Percentiles rank a stretch among this genome's conserved stretches.
phyloP scores from a whole-genome alignment of 192 early-diverging fungal genomes.

The Backusella parvicylindrica region DNA sequence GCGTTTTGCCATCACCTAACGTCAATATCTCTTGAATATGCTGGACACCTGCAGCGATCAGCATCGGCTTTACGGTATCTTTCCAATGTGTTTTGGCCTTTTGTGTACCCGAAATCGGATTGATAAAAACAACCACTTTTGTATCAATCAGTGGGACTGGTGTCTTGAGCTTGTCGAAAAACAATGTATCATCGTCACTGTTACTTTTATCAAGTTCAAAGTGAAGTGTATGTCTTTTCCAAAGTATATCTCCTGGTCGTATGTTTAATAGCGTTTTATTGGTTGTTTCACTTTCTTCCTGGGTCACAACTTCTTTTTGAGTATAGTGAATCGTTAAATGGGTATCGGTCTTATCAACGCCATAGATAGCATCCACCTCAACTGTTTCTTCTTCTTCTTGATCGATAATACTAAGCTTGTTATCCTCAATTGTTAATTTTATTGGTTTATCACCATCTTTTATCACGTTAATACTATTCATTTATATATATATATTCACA shows the following conservation, averaged over 20 bases:
- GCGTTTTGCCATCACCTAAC: constrained; percentile 9
- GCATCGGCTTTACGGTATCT: constrained; percentile 36
- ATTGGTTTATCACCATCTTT: neutral
- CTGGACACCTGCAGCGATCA: constrained; percentile 21
- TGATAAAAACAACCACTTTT: constrained; percentile 34
- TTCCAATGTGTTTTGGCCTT: constrained; percentile 26
- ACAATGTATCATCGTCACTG: neutral
- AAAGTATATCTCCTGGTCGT: neutral
- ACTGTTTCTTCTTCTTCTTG: neutral
- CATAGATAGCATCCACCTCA: neutral
- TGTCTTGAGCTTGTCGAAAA: neutral
- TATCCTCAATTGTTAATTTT: neutral
- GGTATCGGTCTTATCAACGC: neutral
- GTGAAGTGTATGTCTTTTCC: neutral
- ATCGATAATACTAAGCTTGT: neutral
- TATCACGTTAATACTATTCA: neutral
- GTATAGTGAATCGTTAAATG: neutral
- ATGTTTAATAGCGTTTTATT: neutral
- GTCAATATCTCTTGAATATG: constrained; percentile 24
- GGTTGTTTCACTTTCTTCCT: too few relatives aligned
- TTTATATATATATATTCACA: neutral
- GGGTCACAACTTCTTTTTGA: neutral
- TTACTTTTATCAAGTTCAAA: neutral
- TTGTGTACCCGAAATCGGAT: constrained; percentile 34
- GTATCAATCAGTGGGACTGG: neutral